Evolutionary conservation across 1,284 basidiomycete genomes (phyloP).

Genomic region (Singerocomus inundabilis): DNA sequence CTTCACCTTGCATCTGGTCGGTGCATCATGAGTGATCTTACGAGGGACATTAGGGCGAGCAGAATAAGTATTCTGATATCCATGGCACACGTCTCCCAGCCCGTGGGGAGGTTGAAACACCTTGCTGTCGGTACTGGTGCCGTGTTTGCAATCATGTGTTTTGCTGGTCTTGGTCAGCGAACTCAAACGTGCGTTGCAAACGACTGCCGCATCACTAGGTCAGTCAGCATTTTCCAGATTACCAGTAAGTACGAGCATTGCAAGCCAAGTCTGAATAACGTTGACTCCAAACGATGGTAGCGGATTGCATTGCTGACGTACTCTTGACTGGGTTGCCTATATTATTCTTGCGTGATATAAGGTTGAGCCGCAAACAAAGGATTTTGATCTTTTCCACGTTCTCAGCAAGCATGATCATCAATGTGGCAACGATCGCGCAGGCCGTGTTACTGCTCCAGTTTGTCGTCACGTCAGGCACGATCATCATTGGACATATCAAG

Average conservation of each 20-base stretch:
- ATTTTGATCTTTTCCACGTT: slow-evolving; percentile 13
- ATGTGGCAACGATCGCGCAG: not conserved
- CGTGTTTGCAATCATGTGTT: slow-evolving; percentile 10
- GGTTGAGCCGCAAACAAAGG: slow-evolving; percentile 3
- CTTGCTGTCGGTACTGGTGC: slow-evolving; percentile 2
- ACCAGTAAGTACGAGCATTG: slow-evolving; percentile 8
- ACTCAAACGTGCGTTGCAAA: slow-evolving; percentile 1
- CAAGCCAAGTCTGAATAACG: not conserved
- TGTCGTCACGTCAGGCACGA: not conserved
- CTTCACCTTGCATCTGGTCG: not conserved
- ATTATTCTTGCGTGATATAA: slow-evolving; percentile 8
- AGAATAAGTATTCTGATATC: slow-evolving; percentile 18
- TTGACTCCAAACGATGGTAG: slow-evolving; percentile 3
- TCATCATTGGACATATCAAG: slow-evolving; percentile 17
- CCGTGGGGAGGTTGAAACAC: not conserved
- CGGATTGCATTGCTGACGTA: slow-evolving; percentile 14
- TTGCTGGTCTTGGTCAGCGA: slow-evolving; percentile 7
- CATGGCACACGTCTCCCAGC: slow-evolving; percentile 13
- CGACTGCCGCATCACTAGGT: slow-evolving; percentile 1
- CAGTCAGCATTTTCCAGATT: slow-evolving; percentile 10
- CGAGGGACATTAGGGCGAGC: slow-evolving; percentile 6
- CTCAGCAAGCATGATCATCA: slow-evolving; percentile 16
- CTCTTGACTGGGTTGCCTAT: slow-evolving; percentile 14
- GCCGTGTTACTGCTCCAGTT: slow-evolving; percentile 7
- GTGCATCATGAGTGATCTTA: no score